Conservation (phyloP, 2,329 filamentous ascomycete species). For the Parasarocladium wereldwijsianum region DNA sequence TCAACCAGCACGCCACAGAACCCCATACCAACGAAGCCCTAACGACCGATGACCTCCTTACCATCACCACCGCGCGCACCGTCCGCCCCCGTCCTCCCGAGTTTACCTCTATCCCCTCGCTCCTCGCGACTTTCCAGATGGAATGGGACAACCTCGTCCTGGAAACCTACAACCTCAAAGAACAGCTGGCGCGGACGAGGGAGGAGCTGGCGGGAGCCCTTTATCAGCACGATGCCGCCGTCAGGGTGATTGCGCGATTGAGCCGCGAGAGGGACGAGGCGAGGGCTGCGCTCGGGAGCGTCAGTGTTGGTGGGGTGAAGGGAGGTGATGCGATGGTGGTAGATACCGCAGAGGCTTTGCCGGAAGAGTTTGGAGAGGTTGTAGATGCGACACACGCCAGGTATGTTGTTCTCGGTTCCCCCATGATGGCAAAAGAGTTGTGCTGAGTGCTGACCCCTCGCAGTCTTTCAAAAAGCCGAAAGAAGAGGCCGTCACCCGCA, state of each 20-base stretch:
- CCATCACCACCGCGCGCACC: slow-evolving; percentile 68
- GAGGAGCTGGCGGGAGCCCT: slow-evolving; percentile 88
- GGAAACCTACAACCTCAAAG: slow-evolving; percentile 80
- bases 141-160: slow-evolving; percentile 93
- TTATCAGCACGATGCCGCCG: slow-evolving; percentile 95
- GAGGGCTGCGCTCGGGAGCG: slow-evolving; percentile 70
- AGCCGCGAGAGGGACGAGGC: slow-evolving; percentile 90
- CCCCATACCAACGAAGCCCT: slow-evolving; percentile 81
- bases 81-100: slow-evolving; percentile 84
- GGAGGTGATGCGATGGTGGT: slow-evolving; percentile 86
- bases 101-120: slow-evolving; percentile 87
- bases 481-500: slow-evolving; percentile 75
- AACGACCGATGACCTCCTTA: slow-evolving; percentile 69
- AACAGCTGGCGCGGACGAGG: slow-evolving; percentile 76
- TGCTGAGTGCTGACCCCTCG: neutral
- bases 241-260: slow-evolving; percentile 81
- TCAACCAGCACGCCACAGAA: slow-evolving; percentile 84
- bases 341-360: slow-evolving; percentile 58
- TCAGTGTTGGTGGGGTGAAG: slow-evolving; percentile 48
- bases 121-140: slow-evolving; percentile 90
- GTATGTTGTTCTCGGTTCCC: slow-evolving; percentile 33
- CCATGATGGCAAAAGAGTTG: slow-evolving; percentile 5
- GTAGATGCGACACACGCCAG: slow-evolving; percentile 69
- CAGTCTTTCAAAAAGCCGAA: slow-evolving; percentile 74
- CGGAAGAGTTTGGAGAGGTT: slow-evolving; percentile 53